Evolutionary conservation across 192 early-diverging fungal genomes (phyloP).

Genomic region (Backusella liffmaniae): DNA sequence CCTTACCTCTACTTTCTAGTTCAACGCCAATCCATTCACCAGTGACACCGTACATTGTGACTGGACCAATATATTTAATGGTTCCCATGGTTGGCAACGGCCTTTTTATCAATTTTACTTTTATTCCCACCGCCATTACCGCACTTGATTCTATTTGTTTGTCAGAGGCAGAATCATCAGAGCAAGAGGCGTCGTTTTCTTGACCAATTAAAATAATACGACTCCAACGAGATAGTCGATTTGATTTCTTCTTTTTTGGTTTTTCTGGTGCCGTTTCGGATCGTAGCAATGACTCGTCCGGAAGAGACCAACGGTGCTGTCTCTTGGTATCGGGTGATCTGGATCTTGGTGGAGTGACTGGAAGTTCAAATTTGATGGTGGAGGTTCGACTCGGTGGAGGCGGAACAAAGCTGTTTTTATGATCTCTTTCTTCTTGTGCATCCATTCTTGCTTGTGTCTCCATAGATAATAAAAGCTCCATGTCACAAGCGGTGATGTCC

Average conservation of each 20-base stretch:
- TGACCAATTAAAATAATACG: constrained; percentile 18
- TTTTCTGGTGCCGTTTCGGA: neutral
- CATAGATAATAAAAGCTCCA: constrained; percentile 27
- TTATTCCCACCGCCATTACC: neutral
- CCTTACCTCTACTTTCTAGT: constrained; percentile 33
- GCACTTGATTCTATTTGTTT: constrained; percentile 3
- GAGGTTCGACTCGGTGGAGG: constrained; percentile 18
- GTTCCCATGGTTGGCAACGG: constrained; percentile 29
- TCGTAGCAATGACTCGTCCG: neutral
- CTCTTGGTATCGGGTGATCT: constrained; percentile 12
- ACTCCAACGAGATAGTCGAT: constrained; percentile 13
- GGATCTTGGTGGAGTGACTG: constrained; percentile 25
- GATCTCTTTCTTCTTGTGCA: constrained; percentile 15
- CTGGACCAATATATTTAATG: constrained; percentile 32
- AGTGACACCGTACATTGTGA: neutral
- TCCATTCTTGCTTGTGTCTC: constrained; percentile 33
- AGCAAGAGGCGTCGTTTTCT: neutral
- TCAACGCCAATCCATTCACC: constrained; percentile 29
- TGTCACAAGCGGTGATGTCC: constrained; percentile 13
- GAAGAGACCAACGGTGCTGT: constrained; percentile 1
- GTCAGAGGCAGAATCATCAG: neutral
- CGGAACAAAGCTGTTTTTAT: constrained; percentile 7
- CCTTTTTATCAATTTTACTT: constrained; percentile 28
- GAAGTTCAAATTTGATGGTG: constrained; percentile 29
- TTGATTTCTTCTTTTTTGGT: neutral